phyloP scores from a whole-genome alignment of 169 alveolate species.

The Cryptosporidium andersoni region DNA sequence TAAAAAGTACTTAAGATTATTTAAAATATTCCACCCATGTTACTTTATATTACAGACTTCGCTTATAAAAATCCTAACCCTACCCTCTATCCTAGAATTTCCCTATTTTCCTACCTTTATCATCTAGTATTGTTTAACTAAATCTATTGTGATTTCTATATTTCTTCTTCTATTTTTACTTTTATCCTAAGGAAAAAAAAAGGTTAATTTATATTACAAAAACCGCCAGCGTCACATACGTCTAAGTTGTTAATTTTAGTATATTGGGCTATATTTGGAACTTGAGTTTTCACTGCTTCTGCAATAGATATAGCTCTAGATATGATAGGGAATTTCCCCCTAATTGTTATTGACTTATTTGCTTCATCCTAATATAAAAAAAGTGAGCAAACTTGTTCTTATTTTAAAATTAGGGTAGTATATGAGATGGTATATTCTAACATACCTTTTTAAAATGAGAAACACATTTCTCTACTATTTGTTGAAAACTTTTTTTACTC shows the following conservation, averaged over 20 bases:
- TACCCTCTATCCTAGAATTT: background rate
- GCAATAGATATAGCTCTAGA: slow-evolving; percentile 48
- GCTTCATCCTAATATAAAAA: background rate
- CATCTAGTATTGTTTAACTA: background rate
- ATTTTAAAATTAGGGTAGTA: background rate
- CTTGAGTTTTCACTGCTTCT: slow-evolving; percentile 16
- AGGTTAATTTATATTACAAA: background rate
- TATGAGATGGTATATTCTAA: background rate
- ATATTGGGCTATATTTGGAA: slow-evolving; percentile 5
- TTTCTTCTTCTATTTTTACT: slow-evolving; percentile 44
- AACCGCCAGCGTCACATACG: slow-evolving; percentile 3
- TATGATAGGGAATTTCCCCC: slow-evolving; percentile 26
- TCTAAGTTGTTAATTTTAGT: slow-evolving; percentile 14
- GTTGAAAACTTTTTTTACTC: slow-evolving; percentile 21
- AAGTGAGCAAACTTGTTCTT: background rate
- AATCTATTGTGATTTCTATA: slow-evolving; percentile 10
- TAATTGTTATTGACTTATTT: slow-evolving; percentile 12
- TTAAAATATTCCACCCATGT: too few species aligned
- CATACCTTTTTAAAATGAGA: slow-evolving; percentile 25
- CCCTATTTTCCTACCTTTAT: background rate
- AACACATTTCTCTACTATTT: slow-evolving; percentile 15
- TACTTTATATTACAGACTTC: too few species aligned
- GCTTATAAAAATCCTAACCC: slow-evolving; percentile 28
- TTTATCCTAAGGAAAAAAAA: slow-evolving; percentile 9
- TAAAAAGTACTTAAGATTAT: too few species aligned